Conservation (phyloP, 306 rosid genomes). For the Fragaria ananassa region DNA sequence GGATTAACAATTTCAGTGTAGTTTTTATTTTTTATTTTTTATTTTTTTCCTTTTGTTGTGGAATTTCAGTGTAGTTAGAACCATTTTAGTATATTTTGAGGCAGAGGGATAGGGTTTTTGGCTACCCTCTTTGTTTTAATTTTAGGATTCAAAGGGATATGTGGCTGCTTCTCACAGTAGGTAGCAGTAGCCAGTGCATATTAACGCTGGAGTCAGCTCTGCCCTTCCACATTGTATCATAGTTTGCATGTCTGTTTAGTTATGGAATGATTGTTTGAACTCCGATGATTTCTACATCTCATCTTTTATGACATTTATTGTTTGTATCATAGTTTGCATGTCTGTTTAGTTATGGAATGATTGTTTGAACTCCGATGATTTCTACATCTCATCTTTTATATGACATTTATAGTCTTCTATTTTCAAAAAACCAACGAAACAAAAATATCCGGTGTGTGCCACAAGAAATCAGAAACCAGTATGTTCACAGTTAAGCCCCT, state of each 20-base stretch:
- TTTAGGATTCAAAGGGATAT: conserved; percentile 30
- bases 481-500: too few species aligned
- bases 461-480: neutral
- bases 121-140: conserved; percentile 26
- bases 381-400: neutral
- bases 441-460: neutral
- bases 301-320: neutral
- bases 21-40: conserved; percentile 26
- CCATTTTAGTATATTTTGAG: conserved; percentile 33
- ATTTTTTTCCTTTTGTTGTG: neutral
- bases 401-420: neutral
- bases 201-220: conserved; percentile 38
- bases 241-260: neutral
- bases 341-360: neutral
- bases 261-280: neutral
- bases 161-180: conserved; percentile 33
- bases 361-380: neutral
- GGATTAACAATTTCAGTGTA: conserved; percentile 50
- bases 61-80: conserved; percentile 40
- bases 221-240: conserved; percentile 16
- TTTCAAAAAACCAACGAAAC: too few species aligned
- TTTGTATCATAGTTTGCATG: neutral
- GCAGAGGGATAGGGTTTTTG: conserved; percentile 48
- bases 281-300: neutral
- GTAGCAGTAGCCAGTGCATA: conserved; percentile 52